phyloP scores from a whole-genome alignment of 2,329 filamentous ascomycete genomes.

The Claviceps sp. region DNA sequence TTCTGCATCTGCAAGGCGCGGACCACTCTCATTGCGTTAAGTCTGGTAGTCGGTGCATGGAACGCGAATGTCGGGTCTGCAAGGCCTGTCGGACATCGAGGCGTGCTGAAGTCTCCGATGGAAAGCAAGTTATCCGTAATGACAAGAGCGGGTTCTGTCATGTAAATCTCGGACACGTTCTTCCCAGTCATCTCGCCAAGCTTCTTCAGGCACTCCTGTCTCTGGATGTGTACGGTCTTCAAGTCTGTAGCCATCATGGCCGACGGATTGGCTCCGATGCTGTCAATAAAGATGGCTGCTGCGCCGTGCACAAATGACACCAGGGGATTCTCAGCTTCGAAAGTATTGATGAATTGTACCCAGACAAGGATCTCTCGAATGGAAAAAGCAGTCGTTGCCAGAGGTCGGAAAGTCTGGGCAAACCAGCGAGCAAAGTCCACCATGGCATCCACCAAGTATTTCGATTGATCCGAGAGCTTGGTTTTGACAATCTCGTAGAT shows the following conservation, averaged over 20 bases:
- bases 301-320: conserved; percentile 64
- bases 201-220: conserved; percentile 58
- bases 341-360: conserved; percentile 81
- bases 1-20: conserved; percentile 80
- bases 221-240: conserved; percentile 56
- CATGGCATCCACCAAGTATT: conserved; percentile 51
- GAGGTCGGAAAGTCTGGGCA: conserved; percentile 64
- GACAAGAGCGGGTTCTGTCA: conserved; percentile 43
- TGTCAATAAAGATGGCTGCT: conserved; percentile 90
- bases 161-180: conserved; percentile 55
- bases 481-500: conserved; percentile 73
- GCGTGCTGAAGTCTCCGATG: conserved; percentile 64
- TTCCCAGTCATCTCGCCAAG: conserved; percentile 51
- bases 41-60: conserved; percentile 75
- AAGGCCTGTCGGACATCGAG: conserved; percentile 29
- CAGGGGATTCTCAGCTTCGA: conserved; percentile 30
- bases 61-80: conserved; percentile 43
- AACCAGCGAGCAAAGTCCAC: conserved; percentile 91
- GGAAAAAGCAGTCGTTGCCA: conserved; percentile 65
- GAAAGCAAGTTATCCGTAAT: conserved; percentile 38
- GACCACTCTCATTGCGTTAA: conserved; percentile 82
- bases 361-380: conserved; percentile 87
- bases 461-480: conserved; percentile 49
- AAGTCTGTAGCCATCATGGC: conserved; percentile 65
- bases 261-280: conserved; percentile 86